Percentiles rank a stretch among this genome's conserved stretches.
Conservation (phyloP, 2,329 filamentous ascomycete genomes). For the Aschersonia sp. region DNA sequence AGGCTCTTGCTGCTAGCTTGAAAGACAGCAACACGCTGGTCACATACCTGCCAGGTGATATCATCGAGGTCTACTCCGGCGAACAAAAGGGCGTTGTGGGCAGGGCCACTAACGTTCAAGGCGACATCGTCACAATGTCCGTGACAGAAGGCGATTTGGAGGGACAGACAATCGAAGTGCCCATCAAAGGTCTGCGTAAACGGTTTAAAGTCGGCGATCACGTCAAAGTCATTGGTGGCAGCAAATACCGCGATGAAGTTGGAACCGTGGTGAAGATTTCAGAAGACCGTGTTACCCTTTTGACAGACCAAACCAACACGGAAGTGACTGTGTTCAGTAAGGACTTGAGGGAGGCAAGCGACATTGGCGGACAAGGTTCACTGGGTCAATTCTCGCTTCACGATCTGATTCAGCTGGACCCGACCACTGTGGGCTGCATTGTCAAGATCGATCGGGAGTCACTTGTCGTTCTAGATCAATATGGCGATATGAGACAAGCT, state of each 20-base stretch:
- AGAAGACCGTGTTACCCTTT: constrained; percentile 80
- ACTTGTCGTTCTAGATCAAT: constrained; percentile 78
- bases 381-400: constrained; percentile 85
- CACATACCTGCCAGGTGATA: constrained; percentile 80
- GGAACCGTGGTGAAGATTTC: constrained; percentile 93
- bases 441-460: constrained; percentile 93
- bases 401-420: constrained; percentile 86
- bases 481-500: constrained; percentile 65
- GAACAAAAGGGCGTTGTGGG: constrained; percentile 88
- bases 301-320: constrained; percentile 83
- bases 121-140: constrained; percentile 79
- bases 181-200: constrained; percentile 83
- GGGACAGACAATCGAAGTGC: constrained; percentile 82
- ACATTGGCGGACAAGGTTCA: constrained; percentile 72
- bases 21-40: constrained; percentile 72
- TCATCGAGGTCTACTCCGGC: constrained; percentile 91
- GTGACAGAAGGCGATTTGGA: constrained; percentile 71
- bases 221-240: constrained; percentile 95
- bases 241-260: constrained; percentile 85
- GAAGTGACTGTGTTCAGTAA: constrained; percentile 98
- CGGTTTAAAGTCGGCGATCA: constrained; percentile 88
- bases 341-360: constrained; percentile 82
- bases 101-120: constrained; percentile 70
- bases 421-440: constrained; percentile 81
- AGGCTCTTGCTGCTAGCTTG: constrained; percentile 76